Evolutionary conservation across 2,329 filamentous ascomycete genomes (phyloP).

Genomic region (Diaporthe citri): DNA sequence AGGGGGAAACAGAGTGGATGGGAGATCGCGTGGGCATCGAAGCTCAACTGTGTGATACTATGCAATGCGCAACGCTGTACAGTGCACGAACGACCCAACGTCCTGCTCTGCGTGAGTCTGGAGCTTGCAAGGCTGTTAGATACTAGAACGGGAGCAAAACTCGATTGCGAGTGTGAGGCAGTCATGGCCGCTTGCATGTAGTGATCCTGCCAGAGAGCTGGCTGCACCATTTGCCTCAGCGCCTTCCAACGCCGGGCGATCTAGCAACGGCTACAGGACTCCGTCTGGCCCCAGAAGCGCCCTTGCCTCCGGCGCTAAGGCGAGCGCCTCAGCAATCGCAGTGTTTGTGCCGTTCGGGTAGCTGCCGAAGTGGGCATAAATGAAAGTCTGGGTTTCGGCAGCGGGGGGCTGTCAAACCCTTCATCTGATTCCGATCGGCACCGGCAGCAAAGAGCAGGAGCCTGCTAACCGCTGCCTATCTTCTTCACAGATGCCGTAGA

Average conservation of each 20-base stretch:
- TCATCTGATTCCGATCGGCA: not conserved
- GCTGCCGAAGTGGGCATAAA: not conserved
- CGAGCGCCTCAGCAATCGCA: not conserved
- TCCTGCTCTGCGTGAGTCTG: not conserved
- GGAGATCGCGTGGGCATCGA: not conserved
- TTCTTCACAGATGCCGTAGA: conserved; percentile 2
- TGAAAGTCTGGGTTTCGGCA: conserved; percentile 28
- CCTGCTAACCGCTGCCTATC: not conserved
- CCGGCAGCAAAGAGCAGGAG: not conserved
- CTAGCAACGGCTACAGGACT: not conserved
- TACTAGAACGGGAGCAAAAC: not conserved
- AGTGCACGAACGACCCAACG: not conserved
- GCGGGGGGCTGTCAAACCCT: not conserved
- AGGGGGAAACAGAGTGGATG: not conserved
- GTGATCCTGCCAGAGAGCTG: not conserved
- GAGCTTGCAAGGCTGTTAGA: not conserved
- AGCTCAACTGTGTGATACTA: not conserved
- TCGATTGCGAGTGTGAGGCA: not conserved
- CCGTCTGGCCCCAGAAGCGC: not conserved
- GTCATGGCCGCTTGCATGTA: not conserved
- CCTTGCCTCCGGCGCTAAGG: not conserved
- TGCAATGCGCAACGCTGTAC: not conserved
- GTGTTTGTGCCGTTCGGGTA: not conserved
- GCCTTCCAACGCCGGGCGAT: not conserved
- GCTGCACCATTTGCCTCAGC: not conserved